Evolutionary conservation across 306 rosid species (phyloP).

Genomic region (Purshia tridentata): DNA sequence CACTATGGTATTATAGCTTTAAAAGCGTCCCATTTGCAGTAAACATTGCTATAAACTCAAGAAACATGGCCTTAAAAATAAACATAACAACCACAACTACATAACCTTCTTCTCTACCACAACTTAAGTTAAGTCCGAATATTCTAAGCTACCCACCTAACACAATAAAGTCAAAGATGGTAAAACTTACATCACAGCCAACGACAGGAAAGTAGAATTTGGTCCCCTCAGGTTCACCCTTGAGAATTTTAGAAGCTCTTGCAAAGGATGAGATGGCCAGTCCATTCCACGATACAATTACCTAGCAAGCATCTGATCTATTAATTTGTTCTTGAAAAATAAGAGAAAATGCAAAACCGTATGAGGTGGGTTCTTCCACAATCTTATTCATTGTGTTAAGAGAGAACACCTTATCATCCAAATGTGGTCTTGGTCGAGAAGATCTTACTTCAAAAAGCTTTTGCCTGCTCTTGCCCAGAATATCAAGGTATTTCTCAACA

Average conservation of each 20-base stretch:
- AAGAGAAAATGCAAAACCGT: conserved; percentile 3
- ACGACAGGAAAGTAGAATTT: conserved; percentile 77
- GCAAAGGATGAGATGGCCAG: conserved; percentile 86
- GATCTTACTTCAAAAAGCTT: conserved; percentile 75
- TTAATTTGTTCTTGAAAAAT: conserved; percentile 12
- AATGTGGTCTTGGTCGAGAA: conserved; percentile 78
- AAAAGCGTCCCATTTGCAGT: not conserved
- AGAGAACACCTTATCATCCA: conserved; percentile 79
- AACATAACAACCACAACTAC: not conserved
- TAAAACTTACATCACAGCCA: conserved; percentile 68
- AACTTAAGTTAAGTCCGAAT: not conserved
- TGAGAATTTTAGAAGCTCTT: conserved; percentile 85
- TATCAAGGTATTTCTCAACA: conserved; percentile 60
- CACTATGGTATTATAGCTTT: too few species aligned
- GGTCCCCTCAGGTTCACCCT: conserved; percentile 53
- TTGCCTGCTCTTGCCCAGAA: conserved; percentile 68
- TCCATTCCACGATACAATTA: conserved; percentile 96
- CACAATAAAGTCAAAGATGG: conserved; percentile 11
- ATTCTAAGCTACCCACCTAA: not conserved
- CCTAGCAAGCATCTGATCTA: conserved; percentile 50
- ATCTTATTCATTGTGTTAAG: conserved; percentile 10
- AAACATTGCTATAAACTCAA: not conserved
- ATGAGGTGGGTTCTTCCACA: conserved; percentile 5
- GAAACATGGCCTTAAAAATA: not conserved
- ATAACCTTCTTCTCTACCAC: not conserved